Conservation (phyloP, 345 rosid species). For the Pseudoturritis turrita region DNA sequence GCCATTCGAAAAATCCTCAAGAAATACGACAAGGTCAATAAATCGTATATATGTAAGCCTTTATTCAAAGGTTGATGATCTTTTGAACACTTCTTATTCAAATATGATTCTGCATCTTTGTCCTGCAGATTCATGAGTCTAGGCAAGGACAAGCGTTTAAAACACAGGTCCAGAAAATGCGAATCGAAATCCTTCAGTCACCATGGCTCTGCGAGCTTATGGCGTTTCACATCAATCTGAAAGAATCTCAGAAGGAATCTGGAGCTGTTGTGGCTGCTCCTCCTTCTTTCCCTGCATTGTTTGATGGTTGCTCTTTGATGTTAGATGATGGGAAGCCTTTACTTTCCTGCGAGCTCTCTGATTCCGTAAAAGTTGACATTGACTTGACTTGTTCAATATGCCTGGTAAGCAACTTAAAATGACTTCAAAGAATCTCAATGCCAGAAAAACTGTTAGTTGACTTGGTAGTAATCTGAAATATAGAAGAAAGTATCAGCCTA, state of each 20-base stretch:
- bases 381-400: constrained; percentile 92
- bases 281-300: constrained; percentile 43
- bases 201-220: constrained; percentile 94
- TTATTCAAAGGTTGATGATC: neutral
- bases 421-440: constrained; percentile 16
- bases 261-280: constrained; percentile 3
- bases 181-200: constrained; percentile 84
- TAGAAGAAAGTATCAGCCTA: constrained; percentile 22
- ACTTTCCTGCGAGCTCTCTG: constrained; percentile 72
- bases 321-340: constrained; percentile 67
- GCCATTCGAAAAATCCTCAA: constrained; percentile 90
- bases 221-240: constrained; percentile 85
- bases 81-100: neutral
- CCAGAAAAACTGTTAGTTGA: constrained; percentile 14
- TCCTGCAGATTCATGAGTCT: constrained; percentile 70
- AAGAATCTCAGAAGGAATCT: constrained; percentile 47
- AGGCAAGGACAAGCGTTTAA: constrained; percentile 93
- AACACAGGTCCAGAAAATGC: constrained; percentile 80
- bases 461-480: constrained; percentile 12
- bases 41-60: neutral
- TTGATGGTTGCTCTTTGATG: constrained; percentile 58
- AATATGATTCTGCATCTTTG: neutral
- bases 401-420: constrained; percentile 57
- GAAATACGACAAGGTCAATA: constrained; percentile 81
- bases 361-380: constrained; percentile 72